Evolutionary conservation across 768 basidiomycete genomes (phyloP).

Genomic region (Podaxis rugospora): DNA sequence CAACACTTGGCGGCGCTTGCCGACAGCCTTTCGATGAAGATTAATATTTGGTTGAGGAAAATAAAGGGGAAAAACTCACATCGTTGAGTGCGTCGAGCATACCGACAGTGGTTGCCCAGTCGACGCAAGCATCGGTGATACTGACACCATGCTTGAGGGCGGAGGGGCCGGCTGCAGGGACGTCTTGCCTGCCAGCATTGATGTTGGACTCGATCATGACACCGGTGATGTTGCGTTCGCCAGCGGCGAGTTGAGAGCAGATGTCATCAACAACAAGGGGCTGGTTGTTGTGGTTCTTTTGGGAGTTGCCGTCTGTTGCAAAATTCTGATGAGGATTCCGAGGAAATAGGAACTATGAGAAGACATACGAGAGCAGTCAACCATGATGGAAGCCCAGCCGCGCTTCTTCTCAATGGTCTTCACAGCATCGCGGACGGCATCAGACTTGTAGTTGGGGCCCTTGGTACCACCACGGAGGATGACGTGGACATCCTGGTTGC

Average conservation of each 20-base stretch:
- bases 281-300: slow-evolving; percentile 93
- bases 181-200: slow-evolving; percentile 86
- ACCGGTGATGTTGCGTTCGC: slow-evolving; percentile 74
- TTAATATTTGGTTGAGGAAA: neutral
- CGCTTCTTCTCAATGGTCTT: slow-evolving; percentile 62
- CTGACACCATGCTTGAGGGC: slow-evolving; percentile 76
- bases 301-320: slow-evolving; percentile 83
- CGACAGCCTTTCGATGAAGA: slow-evolving; percentile 33
- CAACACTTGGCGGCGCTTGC: slow-evolving; percentile 36
- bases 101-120: slow-evolving; percentile 73
- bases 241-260: slow-evolving; percentile 68
- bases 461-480: slow-evolving; percentile 91
- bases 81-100: slow-evolving; percentile 75
- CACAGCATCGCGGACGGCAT: slow-evolving; percentile 64
- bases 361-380: slow-evolving; percentile 75
- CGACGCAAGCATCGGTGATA: slow-evolving; percentile 91
- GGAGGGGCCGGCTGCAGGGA: slow-evolving; percentile 66
- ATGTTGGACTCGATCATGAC: slow-evolving; percentile 98
- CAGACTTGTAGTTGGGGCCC: slow-evolving; percentile 84
- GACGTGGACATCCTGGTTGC: slow-evolving; percentile 87
- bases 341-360: slow-evolving; percentile 4
- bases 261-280: slow-evolving; percentile 72
- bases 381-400: slow-evolving; percentile 70
- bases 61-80: slow-evolving; percentile 20
- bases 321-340: neutral